phyloP scores from a whole-genome alignment of 2,329 filamentous ascomycete genomes.

The Diaporthe citriasiana region DNA sequence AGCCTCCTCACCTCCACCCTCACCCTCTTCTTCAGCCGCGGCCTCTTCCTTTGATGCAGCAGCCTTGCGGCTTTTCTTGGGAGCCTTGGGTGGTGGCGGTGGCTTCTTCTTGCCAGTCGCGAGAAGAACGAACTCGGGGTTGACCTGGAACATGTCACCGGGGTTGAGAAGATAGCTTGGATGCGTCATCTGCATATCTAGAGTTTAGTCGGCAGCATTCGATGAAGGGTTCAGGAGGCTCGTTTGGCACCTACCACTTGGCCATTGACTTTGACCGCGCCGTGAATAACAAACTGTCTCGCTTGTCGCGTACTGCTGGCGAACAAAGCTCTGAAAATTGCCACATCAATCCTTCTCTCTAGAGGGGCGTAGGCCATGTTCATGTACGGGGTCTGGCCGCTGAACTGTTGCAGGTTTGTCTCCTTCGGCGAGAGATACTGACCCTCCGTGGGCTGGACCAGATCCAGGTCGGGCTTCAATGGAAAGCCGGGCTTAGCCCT shows the following conservation, averaged over 20 bases:
- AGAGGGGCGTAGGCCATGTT: conserved; percentile 95
- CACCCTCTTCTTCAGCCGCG: conserved; percentile 28
- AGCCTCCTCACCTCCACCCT: conserved; percentile 48
- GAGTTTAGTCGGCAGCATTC: conserved; percentile 24
- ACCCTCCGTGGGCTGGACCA: not conserved
- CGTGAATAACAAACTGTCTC: conserved; percentile 93
- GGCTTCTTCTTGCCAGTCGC: conserved; percentile 84
- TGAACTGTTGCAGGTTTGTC: conserved; percentile 48
- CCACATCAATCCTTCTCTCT: conserved; percentile 93
- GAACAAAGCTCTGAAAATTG: conserved; percentile 93
- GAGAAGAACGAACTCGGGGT: conserved; percentile 87
- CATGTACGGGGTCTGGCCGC: conserved; percentile 85
- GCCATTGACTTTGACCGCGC: conserved; percentile 94
- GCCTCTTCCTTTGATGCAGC: conserved; percentile 47
- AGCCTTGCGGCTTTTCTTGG: conserved; percentile 47
- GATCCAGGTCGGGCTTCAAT: conserved; percentile 21
- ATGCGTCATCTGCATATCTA: conserved; percentile 79
- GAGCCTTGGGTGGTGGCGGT: conserved; percentile 33
- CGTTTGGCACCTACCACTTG: conserved; percentile 76
- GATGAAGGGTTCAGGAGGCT: not conserved
- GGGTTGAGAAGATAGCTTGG: conserved; percentile 96
- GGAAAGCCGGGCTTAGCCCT: conserved; percentile 35
- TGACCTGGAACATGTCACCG: conserved; percentile 98
- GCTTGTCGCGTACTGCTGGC: conserved; percentile 94
- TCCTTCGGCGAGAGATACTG: conserved; percentile 41